Base-by-base conservation (phyloP, 2,329 filamentous ascomycete genomes). In the Dendryphion nanum region DNA sequence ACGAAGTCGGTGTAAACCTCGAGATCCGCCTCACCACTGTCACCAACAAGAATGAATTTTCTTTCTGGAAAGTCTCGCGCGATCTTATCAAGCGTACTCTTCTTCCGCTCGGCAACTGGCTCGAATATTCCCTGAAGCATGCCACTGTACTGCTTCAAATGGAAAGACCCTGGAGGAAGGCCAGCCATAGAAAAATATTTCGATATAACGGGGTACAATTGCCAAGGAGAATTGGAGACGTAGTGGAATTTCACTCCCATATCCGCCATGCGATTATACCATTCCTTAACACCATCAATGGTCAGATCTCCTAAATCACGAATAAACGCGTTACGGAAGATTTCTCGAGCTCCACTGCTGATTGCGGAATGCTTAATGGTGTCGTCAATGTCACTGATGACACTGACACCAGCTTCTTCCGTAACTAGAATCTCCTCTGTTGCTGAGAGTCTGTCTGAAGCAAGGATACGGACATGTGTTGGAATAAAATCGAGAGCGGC, bases 141-240 rank as follows among this genome's bases (percentile, higher is more conserved):
- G 33, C 94, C 93, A 44, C 82, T 88, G 66, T 98, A 98, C 50
- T 95, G 89, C 65, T 98, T 98, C 50, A 98, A 67, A 61, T 98
- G 94, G 50, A 97, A 86, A 0, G 91, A 96, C 0, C 93, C 94
- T 1, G 79, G 79, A 0, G 93, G 93, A 1, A 98, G 71, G 1
- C 86, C 86, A 5, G 86, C 86, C 28, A 85, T 68, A 48, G 83
- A 81, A 63, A 97, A 95, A 62, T 86, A 98, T 37, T 80, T 88
- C 4, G 87, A 85, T 8, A 98, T 72, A 2, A 97, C 81, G 0
- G 93, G 93, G 54, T 88, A 98, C 5, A 98, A 76, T 63, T 98
- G 94, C 94, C 94, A 98, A 1, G 93, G 93, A 35, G 91, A 95
- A 66, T 98, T 98, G n/a, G 93, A 98, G 48, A 95, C 94, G 64